Evolutionary conservation across 345 rosid genomes (phyloP), one percentile per base, ranked within the genome.

Genomic region (Boechera divaricarpa): DNA sequence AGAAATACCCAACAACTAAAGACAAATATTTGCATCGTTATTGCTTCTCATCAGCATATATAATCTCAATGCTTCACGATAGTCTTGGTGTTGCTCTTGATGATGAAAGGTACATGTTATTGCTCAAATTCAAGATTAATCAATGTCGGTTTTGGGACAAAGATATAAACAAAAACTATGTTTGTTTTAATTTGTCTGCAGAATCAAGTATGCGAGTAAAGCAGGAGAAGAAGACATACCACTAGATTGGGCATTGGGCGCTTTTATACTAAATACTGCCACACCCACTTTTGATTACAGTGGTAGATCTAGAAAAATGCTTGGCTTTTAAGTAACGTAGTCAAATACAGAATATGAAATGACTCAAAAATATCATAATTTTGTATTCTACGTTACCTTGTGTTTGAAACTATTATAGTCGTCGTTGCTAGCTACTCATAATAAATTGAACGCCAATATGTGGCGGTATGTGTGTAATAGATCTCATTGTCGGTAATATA

Each of bases 41-140:
- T 77, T 91, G 98, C 82, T 94, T 94, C 85, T 90, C 96, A 54
- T 89, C 94, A 38, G 96, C 98, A 41, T 94, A 91, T 77, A 91
- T 86, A 16, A 41, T 87, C 61, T 93, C 96, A 39, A 81, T 94
- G 69, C 97, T 94, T 78, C 96, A 91, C 63, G 97, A 94, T 79
- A 89, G 91, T 76, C 89, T 91, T 68, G 98, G 90, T 67, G 74
- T 78, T 78, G 72, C 90, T 54, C 69, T 89, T 79, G 86, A 89
- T 65, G 89, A 89, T 77, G 67, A 80, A 33, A 86, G 92, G 94
- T 86, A 86, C 5, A 33, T 60, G 13, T 51, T 53, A 6, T 48
- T 56, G 8, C 9, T 32, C 38, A 62, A 29, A 47, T 36, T 26
- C 6, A 39, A 28, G 49, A 39, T 36, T 11, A 26, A 16, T 28